These are phyloP conservation scores for Serendipita sp. DNA, from an alignment of 768 basidiomycete species.

Conservation along the genomic window DNA sequence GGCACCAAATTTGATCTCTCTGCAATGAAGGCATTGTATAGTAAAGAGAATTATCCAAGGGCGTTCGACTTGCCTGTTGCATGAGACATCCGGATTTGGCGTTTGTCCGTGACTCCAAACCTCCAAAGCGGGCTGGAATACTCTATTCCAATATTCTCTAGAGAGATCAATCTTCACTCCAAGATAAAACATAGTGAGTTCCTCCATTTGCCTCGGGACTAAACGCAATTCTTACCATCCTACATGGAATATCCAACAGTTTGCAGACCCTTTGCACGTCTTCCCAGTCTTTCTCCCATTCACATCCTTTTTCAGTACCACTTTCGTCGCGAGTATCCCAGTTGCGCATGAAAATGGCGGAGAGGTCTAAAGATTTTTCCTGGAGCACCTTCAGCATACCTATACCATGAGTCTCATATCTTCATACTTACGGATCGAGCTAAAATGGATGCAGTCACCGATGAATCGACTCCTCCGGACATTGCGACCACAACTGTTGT, in stretches of 20 bases:
- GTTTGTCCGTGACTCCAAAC: slow-evolving; percentile 66
- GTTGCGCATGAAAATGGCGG: slow-evolving; percentile 89
- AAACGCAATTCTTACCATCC: slow-evolving; percentile 33
- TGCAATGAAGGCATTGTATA: slow-evolving; percentile 16
- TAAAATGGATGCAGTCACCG: slow-evolving; percentile 66
- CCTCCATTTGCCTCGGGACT: background rate
- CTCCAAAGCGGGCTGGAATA: slow-evolving; percentile 73
- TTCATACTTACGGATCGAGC: slow-evolving; percentile 36
- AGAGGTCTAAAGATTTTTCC: slow-evolving; percentile 60
- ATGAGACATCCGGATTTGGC: slow-evolving; percentile 87
- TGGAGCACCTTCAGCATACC: background rate
- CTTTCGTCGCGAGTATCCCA: slow-evolving; percentile 83
- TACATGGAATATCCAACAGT: slow-evolving; percentile 52
- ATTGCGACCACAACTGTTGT: slow-evolving; percentile 69
- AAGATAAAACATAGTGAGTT: background rate
- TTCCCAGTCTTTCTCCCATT: slow-evolving; percentile 92
- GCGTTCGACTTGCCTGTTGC: slow-evolving; percentile 46
- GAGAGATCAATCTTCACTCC: slow-evolving; percentile 60
- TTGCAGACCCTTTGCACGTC: slow-evolving; percentile 73
- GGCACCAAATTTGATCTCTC: slow-evolving; percentile 85
- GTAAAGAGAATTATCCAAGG: background rate
- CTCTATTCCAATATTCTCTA: slow-evolving; percentile 75
- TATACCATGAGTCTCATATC: background rate
- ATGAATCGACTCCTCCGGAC: slow-evolving; percentile 94
- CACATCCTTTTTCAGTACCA: slow-evolving; percentile 65